Percentiles rank a stretch among this genome's conserved stretches.
Evolutionary conservation across 2,329 filamentous ascomycete genomes (phyloP).

Genomic region (Pseudogymnoascus sp.): DNA sequence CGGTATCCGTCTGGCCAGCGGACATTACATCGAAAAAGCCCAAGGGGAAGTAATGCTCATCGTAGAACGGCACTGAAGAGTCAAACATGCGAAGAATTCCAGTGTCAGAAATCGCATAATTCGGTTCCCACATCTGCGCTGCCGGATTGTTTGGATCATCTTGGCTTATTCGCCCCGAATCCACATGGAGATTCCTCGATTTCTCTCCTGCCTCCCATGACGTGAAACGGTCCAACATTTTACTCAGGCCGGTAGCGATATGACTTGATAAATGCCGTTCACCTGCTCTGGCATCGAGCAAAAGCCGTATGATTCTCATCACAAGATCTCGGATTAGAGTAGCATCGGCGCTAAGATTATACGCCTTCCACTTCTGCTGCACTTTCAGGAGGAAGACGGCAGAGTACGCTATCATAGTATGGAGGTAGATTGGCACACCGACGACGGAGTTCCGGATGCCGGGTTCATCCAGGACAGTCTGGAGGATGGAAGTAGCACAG

Average conservation of each 20-base stretch:
- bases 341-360: conserved; percentile 30
- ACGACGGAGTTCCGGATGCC: conserved; percentile 29
- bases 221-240: conserved; percentile 26
- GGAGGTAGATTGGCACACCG: conserved; percentile 31
- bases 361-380: conserved; percentile 29
- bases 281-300: conserved; percentile 28
- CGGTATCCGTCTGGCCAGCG: neutral
- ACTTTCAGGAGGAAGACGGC: conserved; percentile 34
- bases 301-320: conserved; percentile 27
- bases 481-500: conserved; percentile 25
- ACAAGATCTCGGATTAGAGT: conserved; percentile 28
- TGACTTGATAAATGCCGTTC: conserved; percentile 33
- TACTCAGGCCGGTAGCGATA: conserved; percentile 31
- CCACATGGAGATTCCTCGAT: conserved; percentile 26
- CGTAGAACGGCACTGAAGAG: conserved; percentile 11
- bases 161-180: conserved; percentile 26
- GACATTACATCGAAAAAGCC: conserved; percentile 21
- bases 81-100: neutral
- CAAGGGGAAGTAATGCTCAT: conserved; percentile 20
- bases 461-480: conserved; percentile 29
- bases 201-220: neutral
- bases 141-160: conserved; percentile 12
- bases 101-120: neutral
- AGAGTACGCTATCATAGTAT: conserved; percentile 33
- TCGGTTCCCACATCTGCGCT: neutral